Conservation (phyloP, 306 rosid genomes). For the Lathyrus tuberosus region DNA sequence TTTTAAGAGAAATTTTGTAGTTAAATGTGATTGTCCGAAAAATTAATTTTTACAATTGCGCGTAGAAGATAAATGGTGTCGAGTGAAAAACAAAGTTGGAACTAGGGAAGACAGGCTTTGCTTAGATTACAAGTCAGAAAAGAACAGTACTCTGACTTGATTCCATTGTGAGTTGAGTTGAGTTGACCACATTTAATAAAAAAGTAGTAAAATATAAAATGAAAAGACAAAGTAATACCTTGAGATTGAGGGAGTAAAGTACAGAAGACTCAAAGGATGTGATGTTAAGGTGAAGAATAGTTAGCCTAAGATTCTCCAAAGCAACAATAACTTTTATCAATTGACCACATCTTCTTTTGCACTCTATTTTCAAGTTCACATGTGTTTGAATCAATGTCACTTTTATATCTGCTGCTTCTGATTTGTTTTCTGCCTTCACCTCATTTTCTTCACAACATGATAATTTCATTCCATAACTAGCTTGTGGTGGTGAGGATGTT, state of each 20-base stretch:
- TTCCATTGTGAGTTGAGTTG: slow-evolving; percentile 64
- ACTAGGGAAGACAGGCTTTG: slow-evolving; percentile 44
- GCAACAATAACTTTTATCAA: slow-evolving; percentile 76
- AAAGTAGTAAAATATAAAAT: neutral
- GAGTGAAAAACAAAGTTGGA: slow-evolving; percentile 9
- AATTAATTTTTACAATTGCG: no score
- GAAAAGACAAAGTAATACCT: slow-evolving; percentile 61
- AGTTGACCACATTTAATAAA: slow-evolving; percentile 38
- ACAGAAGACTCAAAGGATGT: slow-evolving; percentile 63
- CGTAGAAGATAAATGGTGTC: no score
- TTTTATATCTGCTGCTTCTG: slow-evolving; percentile 68
- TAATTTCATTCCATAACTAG: slow-evolving; percentile 45
- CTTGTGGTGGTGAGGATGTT: slow-evolving; percentile 27
- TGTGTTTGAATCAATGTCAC: slow-evolving; percentile 86
- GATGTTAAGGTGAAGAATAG: slow-evolving; percentile 86
- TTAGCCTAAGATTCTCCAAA: slow-evolving; percentile 74
- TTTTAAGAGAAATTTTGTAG: no score
- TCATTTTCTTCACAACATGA: slow-evolving; percentile 48
- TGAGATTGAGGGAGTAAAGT: slow-evolving; percentile 90
- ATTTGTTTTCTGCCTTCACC: slow-evolving; percentile 64
- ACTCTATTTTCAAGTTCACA: slow-evolving; percentile 83
- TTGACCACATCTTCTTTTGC: slow-evolving; percentile 65
- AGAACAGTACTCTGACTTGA: slow-evolving; percentile 50
- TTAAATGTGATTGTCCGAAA: no score
- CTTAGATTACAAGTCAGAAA: slow-evolving; percentile 57